Evolutionary conservation across 2,329 filamentous ascomycete species (phyloP), one percentile per base, ranked within the genome.

Genomic region (Blastomyces parvus): DNA sequence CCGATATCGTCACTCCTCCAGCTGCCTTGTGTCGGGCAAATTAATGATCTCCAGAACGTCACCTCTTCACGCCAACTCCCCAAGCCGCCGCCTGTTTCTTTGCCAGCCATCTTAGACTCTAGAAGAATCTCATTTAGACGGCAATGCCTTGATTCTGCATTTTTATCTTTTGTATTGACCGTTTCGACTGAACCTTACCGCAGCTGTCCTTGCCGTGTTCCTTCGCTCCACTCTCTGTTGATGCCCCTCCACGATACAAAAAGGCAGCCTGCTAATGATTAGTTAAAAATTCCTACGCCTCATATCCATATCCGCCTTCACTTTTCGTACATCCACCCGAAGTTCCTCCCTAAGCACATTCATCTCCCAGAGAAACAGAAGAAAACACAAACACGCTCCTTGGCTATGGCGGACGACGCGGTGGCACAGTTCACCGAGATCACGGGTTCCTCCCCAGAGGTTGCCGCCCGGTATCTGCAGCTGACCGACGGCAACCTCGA

Each of bases 401-500:
- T 70, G 68, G 72, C 64, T 67, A 90, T 90, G 86, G 88, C 89
- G 69, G 86, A 88, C 68, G 84, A 87, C 63, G 77, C 80, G 65
- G 84, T 97, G 69, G 84, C 84, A 67, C 86, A 86, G 71, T 97
- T 99, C 74, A 86, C 86, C 71, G 82, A 83, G 76, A 89, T 99
- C 74, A 97, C 94, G 48, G 88, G 86, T 69, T 85, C 88, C 64
- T 85, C 82, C 66, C 83, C 87, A 36, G 82, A 87, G 67, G 85
- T 92, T 66, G 94, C 93, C 38, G 84, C 85, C 66, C 88, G 89
- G 69, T 96, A 95, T 76, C 84, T 97, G 58, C 84, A 89, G 69
- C 84, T 99, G 73, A 87, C 91, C n/a, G 88, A 90, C 69, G 87
- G 87, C 70, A 88, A 96, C 73, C 80, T 93, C 60, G 86, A 91